Base-by-base conservation (phyloP, 1,139 yeast species). In the Kodamaea sp. region DNA sequence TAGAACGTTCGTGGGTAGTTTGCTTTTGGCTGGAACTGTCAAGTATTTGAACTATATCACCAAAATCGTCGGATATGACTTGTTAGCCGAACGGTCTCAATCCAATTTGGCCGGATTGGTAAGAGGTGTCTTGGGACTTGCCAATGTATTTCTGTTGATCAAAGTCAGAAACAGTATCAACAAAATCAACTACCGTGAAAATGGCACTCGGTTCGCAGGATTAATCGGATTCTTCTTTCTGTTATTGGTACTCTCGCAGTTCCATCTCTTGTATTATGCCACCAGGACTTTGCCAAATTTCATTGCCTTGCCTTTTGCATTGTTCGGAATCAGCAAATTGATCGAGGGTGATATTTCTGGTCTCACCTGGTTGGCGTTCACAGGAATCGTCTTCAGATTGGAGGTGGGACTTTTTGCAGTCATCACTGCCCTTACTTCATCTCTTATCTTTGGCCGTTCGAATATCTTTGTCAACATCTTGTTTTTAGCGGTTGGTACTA, bases 231-330 rank as follows among this genome's bases (percentile, higher is more conserved):
- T 69, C 22, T 84, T 88, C 84, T 88, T 73, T 51, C 63, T 73
- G 32, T 41, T 82, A 2, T 66, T 88, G 37, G 65, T 73, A 26
- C 57, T 75, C 35, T 61, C 84, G 5, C 95, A 89, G 53, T 92
- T 90, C 63, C 97, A 92, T 55, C 44, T 87, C 22, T 61, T 83
- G 37, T 90, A 69, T 61, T 90, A 90, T 55, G 67, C 85, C 5
- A 74, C 95, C 3, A 70, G 97, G 44, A 80, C 95, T 0, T 66
- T 92, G 41, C 97, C 97, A 8, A 90, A 90, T 57, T 85, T 88
- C 57, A 61, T 90, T 25, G 95, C 88, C 0, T 66, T 90, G 34
- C 96, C 97, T 2, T 52, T 87, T 24, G 82, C 84, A 2, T 76
- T 76, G 38, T 51, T 62, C 34, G 82, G 85, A 0, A 46, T 83